phyloP scores from a whole-genome alignment of 2,329 filamentous ascomycete species.

The Atkinsonella hypoxylon region DNA sequence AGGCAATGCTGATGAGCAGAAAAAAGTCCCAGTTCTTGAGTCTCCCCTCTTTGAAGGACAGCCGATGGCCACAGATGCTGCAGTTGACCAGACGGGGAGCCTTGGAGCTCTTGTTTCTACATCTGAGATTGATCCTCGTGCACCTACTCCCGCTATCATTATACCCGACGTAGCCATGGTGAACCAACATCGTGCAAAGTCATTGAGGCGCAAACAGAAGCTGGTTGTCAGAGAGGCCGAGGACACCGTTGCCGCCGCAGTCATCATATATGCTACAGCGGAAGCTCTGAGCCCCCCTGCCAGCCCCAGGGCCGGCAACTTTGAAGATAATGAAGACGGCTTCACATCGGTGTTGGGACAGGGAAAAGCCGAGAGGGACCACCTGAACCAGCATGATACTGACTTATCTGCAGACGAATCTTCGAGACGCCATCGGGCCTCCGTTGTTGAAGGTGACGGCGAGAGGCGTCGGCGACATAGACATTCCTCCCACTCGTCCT shows the following conservation, averaged over 20 bases:
- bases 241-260: conserved; percentile 41
- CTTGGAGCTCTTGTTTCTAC: neutral
- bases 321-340: conserved; percentile 13
- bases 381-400: conserved; percentile 32
- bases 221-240: conserved; percentile 34
- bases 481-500: conserved; percentile 9
- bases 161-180: conserved; percentile 29
- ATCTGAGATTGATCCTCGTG: conserved; percentile 12
- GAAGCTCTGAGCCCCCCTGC: conserved; percentile 32
- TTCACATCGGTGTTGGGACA: conserved; percentile 9
- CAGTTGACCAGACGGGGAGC: neutral
- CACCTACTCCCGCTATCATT: conserved; percentile 35
- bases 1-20: neutral
- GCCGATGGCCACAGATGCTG: neutral
- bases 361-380: neutral
- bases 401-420: conserved; percentile 44
- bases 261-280: conserved; percentile 40
- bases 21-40: neutral
- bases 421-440: conserved; percentile 24
- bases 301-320: conserved; percentile 16
- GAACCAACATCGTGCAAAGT: conserved; percentile 28
- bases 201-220: conserved; percentile 32
- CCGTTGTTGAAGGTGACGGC: conserved; percentile 25
- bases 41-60: neutral
- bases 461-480: conserved; percentile 31